Conservation (phyloP, 169 alveolate genomes). For the Gregarina niphandrodes region DNA sequence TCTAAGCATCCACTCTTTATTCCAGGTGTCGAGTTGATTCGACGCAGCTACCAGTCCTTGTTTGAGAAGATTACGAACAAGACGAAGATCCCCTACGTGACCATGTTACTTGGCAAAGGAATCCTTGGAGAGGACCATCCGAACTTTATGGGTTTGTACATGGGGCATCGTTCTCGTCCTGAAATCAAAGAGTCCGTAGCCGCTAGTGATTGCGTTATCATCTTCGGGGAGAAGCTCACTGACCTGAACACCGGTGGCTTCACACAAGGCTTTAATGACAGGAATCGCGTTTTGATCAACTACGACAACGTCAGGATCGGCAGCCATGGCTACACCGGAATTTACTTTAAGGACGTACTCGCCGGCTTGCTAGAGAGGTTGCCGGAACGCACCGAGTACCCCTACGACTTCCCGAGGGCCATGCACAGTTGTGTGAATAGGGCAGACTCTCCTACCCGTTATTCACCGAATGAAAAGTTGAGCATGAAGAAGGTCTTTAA, state of each 20-base stretch:
- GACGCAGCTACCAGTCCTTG: conserved; percentile 2
- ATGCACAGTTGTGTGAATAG: neutral
- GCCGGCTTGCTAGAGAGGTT: neutral
- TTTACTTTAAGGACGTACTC: conserved; percentile 10
- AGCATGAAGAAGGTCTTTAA: conserved; percentile 17
- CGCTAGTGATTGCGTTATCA: conserved; percentile 19
- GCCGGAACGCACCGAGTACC: too few relatives aligned
- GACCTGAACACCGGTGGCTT: conserved; percentile 29
- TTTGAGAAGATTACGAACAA: conserved; percentile 11
- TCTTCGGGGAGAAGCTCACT: conserved; percentile 27
- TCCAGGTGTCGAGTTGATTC: conserved; percentile 16
- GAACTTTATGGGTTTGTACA: conserved; percentile 21
- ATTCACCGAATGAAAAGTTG: neutral
- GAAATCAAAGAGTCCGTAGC: conserved; percentile 16
- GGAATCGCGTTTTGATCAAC: neutral
- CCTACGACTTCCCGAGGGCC: neutral
- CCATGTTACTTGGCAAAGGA: conserved; percentile 26
- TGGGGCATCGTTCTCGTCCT: conserved; percentile 14
- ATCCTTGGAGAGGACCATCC: conserved; percentile 21
- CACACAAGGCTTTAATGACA: conserved; percentile 10
- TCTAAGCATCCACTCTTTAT: conserved; percentile 18
- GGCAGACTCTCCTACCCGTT: too few relatives aligned
- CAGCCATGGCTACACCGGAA: conserved; percentile 5
- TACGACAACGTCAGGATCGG: conserved; percentile 3
- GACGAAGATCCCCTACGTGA: conserved; percentile 21